Conservation (phyloP, 495 filamentous ascomycete species). For the Pseudomonodictys pantanalensis region DNA sequence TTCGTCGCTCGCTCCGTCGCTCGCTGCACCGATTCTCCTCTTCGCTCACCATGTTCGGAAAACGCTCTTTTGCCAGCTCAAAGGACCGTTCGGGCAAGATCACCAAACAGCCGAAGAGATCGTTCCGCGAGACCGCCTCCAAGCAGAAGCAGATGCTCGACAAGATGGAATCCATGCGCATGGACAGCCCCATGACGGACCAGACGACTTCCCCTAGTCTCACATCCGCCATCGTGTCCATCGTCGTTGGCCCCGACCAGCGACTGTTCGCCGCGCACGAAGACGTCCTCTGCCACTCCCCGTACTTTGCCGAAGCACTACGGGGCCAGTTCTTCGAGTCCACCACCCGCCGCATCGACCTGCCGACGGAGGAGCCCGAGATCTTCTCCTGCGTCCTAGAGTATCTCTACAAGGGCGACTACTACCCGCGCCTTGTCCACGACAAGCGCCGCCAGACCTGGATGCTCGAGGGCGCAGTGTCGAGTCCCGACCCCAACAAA, state of each 20-base stretch:
- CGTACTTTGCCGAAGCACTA: constrained; percentile 54
- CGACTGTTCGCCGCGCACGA: constrained; percentile 75
- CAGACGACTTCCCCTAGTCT: constrained; percentile 52
- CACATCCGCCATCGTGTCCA: constrained; percentile 76
- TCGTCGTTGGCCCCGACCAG: constrained; percentile 74
- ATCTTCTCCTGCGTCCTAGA: constrained; percentile 66
- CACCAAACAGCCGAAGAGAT: constrained; percentile 68
- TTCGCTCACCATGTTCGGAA: constrained; percentile 66
- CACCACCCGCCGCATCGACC: constrained; percentile 53
- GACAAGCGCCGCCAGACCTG: constrained; percentile 44
- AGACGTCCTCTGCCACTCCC: constrained; percentile 60
- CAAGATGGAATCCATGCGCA: constrained; percentile 43
- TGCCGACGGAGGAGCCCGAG: constrained; percentile 66
- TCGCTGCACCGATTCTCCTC: constrained; percentile 36
- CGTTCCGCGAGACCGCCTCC: constrained; percentile 68
- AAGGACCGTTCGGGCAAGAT: constrained; percentile 77
- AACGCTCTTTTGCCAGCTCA: constrained; percentile 68
- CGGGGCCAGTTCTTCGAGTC: constrained; percentile 59
- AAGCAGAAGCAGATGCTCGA: constrained; percentile 68
- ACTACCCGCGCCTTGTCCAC: constrained; percentile 51
- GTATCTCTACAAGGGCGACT: constrained; percentile 71
- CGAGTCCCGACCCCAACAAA: constrained; percentile 29
- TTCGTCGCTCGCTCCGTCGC: constrained; percentile 39
- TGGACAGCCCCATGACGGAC: constrained; percentile 49
- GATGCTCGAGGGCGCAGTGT: constrained; percentile 41